phyloP scores from a whole-genome alignment of 139 green algal species.

The Micractinium sp. region DNA sequence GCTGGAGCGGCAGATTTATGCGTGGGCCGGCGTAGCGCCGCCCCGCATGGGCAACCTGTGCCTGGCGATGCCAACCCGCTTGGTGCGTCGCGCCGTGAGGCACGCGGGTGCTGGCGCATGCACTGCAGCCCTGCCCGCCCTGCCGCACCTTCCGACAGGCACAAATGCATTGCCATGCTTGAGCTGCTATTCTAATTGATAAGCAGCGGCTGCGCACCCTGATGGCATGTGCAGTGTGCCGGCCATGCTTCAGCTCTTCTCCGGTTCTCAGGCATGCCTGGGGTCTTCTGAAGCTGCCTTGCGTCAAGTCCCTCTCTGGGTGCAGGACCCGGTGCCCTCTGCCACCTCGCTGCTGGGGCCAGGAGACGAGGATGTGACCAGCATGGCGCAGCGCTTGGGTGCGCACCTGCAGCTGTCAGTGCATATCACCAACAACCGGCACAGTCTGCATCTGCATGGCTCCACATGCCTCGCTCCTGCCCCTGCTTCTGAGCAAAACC shows the following conservation, averaged over 20 bases:
- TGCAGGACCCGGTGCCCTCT: constrained; percentile 22
- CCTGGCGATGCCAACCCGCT: constrained; percentile 31
- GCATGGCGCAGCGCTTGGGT: constrained; percentile 42
- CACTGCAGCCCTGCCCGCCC: background rate
- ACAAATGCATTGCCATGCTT: too few relatives aligned
- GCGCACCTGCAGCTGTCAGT: background rate
- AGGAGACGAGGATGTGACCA: constrained; percentile 8
- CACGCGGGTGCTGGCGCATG: background rate
- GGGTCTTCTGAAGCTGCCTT: too few relatives aligned
- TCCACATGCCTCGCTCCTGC: background rate
- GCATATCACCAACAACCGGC: too few relatives aligned
- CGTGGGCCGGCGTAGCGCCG: constrained; percentile 24
- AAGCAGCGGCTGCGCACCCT: background rate
- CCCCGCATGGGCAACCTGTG: constrained; percentile 22
- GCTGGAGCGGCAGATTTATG: constrained; percentile 35
- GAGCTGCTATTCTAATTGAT: background rate
- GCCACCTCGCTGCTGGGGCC: constrained; percentile 30
- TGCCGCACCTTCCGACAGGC: background rate
- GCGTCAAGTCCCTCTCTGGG: background rate
- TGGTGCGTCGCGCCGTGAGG: background rate
- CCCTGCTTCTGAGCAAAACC: background rate
- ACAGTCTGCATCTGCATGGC: background rate
- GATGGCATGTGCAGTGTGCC: background rate
- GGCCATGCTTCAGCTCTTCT: too few relatives aligned
- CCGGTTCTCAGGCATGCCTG: too few relatives aligned